Base-by-base conservation (phyloP, 2,329 filamentous ascomycete species). In the Plectosphaerella sp. region DNA sequence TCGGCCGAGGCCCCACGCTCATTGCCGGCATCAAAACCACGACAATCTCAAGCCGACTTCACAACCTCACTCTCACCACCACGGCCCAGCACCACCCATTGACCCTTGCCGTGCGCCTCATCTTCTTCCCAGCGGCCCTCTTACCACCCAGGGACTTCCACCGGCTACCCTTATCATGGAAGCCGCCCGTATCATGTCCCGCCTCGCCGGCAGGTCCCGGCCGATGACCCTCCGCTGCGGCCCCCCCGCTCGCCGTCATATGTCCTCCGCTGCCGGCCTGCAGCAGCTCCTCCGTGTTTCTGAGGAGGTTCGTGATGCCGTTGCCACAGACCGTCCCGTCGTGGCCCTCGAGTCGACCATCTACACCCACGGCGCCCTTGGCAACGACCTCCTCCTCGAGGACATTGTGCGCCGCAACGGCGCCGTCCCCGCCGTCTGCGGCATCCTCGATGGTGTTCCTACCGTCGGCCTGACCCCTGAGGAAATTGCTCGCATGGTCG, bases 331-430 rank as follows among this genome's bases (percentile, higher is more conserved):
- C 52, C 86, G 84, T 62, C 93, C 94, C 1, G 86, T 99, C 4
- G 92, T 99, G 11, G 94, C 93, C 15, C 79, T 99, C 5, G 94
- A 99, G 70, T 91, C 90, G 2, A 96, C 94, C 5, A 97, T 99
- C 61, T 97, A 99, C 70, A 99, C 94, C 1, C 94, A 99, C 71
- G 92, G 91, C 41, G 85, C 88, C 20, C 77, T 99, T 14, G 89
- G 90, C n/a, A 81, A 84, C 35, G 77, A 80, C 45, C 72, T 83
- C 18, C 80, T 87, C 46, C 82, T 97, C 54, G 90, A 97, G 64
- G 84, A 86, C 12, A 78, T 95, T 41, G 88, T 97, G 48, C 87
- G 94, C 45, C 75, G 78, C 41, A 82, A 91, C 68, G 94, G 94
- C 39, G 91, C 80, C 15, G 80, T 97, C 14, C 94, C 94, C 3